Conservation (phyloP, 2,329 filamentous ascomycete genomes). For the Ophiosphaerella korrae region DNA sequence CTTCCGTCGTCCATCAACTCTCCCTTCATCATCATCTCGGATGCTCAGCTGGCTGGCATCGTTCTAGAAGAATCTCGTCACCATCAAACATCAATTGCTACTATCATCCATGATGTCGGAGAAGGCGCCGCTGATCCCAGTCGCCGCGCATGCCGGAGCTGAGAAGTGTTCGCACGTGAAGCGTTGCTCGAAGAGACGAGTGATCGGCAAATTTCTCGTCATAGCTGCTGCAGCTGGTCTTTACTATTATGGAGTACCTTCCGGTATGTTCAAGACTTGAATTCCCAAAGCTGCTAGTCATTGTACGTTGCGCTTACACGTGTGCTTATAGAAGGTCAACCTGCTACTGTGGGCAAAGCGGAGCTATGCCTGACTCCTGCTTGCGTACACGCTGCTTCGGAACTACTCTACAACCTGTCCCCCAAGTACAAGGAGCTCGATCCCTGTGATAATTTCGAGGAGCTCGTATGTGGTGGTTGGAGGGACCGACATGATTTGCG, state of each 20-base stretch:
- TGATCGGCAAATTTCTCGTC: conserved; percentile 21
- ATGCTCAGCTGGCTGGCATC: conserved; percentile 34
- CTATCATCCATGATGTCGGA: conserved; percentile 22
- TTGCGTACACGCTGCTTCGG: conserved; percentile 67
- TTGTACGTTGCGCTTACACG: no score
- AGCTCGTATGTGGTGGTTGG: conserved; percentile 72
- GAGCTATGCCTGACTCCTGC: conserved; percentile 60
- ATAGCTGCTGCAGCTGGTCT: conserved; percentile 23
- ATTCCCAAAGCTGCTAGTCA: no score
- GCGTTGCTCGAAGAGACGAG: conserved; percentile 16
- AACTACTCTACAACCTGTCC: conserved; percentile 66
- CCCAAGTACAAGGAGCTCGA: conserved; percentile 67
- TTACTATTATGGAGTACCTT: conserved; percentile 23
- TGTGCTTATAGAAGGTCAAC: conserved; percentile 3
- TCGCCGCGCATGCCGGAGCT: conserved; percentile 10
- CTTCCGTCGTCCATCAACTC: conserved; percentile 11
- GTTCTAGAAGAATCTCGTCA: neutral
- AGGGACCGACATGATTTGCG: conserved; percentile 67
- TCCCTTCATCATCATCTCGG: conserved; percentile 10
- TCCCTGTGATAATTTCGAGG: conserved; percentile 71
- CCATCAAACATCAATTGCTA: neutral
- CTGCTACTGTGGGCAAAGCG: conserved; percentile 7
- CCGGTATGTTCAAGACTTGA: conserved; percentile 6
- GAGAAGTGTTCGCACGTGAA: conserved; percentile 13
- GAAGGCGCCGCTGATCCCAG: conserved; percentile 27